Percentiles rank a stretch among this genome's conserved stretches.
Evolutionary conservation across 2,329 filamentous ascomycete species (phyloP).

Genomic region (Ceratocystis diversiconidia): DNA sequence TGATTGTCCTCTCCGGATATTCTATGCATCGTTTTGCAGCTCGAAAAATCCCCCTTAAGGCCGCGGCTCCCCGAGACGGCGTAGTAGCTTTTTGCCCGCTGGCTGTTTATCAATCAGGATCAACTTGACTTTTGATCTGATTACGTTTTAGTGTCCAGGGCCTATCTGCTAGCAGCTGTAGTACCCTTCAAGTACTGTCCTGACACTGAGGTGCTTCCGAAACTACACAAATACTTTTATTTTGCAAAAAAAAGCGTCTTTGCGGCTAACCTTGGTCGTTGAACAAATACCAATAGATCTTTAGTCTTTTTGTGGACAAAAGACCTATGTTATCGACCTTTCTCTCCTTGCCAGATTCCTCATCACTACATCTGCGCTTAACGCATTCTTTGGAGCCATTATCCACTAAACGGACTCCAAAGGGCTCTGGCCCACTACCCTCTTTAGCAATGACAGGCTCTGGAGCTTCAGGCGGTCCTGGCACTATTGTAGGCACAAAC

Average conservation of each 20-base stretch:
- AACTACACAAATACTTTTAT: background rate
- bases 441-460: constrained; percentile 10
- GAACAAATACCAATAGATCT: background rate
- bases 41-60: background rate
- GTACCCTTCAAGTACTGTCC: constrained; percentile 12
- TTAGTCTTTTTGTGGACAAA: background rate
- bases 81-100: background rate
- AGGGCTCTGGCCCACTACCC: constrained; percentile 13
- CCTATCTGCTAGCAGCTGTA: background rate
- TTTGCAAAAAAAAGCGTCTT: background rate
- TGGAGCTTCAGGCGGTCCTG: constrained; percentile 4
- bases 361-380: constrained; percentile 8
- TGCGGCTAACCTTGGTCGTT: background rate
- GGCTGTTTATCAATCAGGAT: constrained; percentile 17
- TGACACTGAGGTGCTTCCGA: background rate
- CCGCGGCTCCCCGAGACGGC: background rate
- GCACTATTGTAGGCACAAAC: constrained; percentile 8
- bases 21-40: background rate
- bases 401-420: constrained; percentile 14
- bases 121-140: constrained; percentile 12
- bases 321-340: background rate
- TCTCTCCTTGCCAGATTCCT: constrained; percentile 5
- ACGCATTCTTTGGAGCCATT: constrained; percentile 7
- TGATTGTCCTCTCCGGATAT: constrained; percentile 10
- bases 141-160: constrained; percentile 1